Conservation (phyloP, 257 asterid species). For the Fraxinus cuspidata region DNA sequence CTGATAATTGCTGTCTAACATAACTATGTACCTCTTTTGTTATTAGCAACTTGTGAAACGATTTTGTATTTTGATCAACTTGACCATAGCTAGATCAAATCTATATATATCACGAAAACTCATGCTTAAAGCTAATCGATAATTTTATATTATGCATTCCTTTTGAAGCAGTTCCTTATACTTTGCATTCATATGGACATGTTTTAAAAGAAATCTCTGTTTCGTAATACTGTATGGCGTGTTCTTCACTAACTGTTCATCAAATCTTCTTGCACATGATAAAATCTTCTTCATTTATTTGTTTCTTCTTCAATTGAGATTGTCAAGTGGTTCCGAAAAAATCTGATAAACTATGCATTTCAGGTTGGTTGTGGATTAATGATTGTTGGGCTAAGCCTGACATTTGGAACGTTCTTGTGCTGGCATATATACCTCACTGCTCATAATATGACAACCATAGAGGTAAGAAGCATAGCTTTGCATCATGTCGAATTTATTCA, state of each 20-base stretch:
- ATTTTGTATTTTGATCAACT: neutral
- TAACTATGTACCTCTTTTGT: neutral
- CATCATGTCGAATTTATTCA: neutral
- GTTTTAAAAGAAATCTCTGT: neutral
- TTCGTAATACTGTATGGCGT: neutral
- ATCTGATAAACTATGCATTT: slow-evolving; percentile 26
- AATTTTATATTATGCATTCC: neutral
- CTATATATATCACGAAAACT: neutral
- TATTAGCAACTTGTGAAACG: neutral
- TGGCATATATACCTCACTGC: slow-evolving; percentile 87
- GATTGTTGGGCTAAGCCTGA: slow-evolving; percentile 48
- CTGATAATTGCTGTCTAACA: neutral
- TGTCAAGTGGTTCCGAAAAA: neutral
- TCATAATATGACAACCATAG: slow-evolving; percentile 87
- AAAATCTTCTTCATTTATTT: neutral
- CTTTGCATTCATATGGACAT: neutral
- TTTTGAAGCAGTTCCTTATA: slow-evolving; percentile 2
- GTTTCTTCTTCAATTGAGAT: neutral
- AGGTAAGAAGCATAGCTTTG: slow-evolving; percentile 51
- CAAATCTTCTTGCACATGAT: neutral
- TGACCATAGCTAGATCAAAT: neutral
- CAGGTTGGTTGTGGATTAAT: slow-evolving; percentile 61
- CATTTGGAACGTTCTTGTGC: slow-evolving; percentile 65
- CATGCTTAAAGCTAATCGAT: neutral
- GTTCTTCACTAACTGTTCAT: neutral